Evolutionary conservation across 106 monocot species (phyloP), one percentile per base, ranked within the genome.

Genomic region (Amphibolis antarctica): DNA sequence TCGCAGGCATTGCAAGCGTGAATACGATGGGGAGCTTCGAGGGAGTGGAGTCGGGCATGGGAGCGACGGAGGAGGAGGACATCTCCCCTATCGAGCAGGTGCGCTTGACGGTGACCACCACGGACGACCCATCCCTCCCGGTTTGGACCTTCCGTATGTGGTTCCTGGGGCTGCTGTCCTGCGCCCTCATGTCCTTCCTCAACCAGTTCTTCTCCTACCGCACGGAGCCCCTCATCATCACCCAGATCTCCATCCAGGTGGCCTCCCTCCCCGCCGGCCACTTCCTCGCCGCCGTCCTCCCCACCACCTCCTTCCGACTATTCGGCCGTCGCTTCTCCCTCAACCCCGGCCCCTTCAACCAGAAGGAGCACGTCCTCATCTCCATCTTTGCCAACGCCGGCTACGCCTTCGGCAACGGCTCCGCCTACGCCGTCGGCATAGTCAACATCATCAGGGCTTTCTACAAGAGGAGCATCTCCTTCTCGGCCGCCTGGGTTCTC

Each of bases 131-230:
- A 0, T 27, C 74, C 31, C 75, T 83, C 10, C 90, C 90, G 10
- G 85, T 83, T 7, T 79, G 80, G 83, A 90, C 90, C 3, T 86
- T 90, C 76, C 75, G 90, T 22, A 90, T 86, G 86, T 90, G 90
- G 90, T 71, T 76, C 62, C 61, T 90, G 12, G 90, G 90, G 23
- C 31, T 76, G 18, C 18, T 86, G 15, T 83, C 86, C 1, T 86
- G 86, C 76, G 63, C 59, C 14, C 59, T 80, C 60, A 28, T 90
- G 66, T 78, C 86, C 17, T 86, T 90, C 69, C 71, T 86, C 30
- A 90, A 90, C 79, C 89, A 90, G 78, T 90, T 90, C 80, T 90
- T 90, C 73, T 46, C 74, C 22, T 90, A 90, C 77, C 74, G 89
- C 3, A 78, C 82, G 10, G 78, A 90, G 75, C 89, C 82, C 9